These are phyloP conservation scores for Prunella vulgaris DNA, from an alignment of 257 asterid species.

Conservation along the genomic window DNA sequence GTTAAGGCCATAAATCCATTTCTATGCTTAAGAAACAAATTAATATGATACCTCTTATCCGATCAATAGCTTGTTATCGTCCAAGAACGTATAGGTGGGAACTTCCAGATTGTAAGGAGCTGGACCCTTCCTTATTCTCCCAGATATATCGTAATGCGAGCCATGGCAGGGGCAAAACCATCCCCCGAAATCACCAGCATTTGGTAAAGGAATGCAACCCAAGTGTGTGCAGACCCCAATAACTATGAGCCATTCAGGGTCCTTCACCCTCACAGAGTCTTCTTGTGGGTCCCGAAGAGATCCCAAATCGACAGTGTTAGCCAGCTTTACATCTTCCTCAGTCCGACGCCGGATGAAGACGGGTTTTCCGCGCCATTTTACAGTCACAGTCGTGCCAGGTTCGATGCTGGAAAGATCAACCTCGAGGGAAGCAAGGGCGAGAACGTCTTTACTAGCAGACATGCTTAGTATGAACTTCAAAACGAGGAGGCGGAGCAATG, in stretches of 20 bases:
- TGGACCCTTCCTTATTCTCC: slow-evolving; percentile 73
- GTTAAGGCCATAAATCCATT: neutral
- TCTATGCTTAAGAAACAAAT: neutral
- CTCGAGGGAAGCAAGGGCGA: slow-evolving; percentile 66
- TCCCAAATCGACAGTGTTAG: slow-evolving; percentile 49
- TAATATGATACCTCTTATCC: slow-evolving; percentile 30
- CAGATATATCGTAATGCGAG: slow-evolving; percentile 65
- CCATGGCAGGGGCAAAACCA: slow-evolving; percentile 85
- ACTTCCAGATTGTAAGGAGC: slow-evolving; percentile 70
- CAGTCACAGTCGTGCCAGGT: slow-evolving; percentile 61
- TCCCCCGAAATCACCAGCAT: slow-evolving; percentile 80
- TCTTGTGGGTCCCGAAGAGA: slow-evolving; percentile 70
- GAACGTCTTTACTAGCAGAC: slow-evolving; percentile 72
- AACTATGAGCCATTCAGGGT: slow-evolving; percentile 65
- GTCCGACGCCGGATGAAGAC: slow-evolving; percentile 64
- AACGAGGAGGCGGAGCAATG: slow-evolving; percentile 53
- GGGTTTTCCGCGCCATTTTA: slow-evolving; percentile 78
- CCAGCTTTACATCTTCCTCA: slow-evolving; percentile 51
- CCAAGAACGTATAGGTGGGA: slow-evolving; percentile 57
- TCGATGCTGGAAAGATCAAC: slow-evolving; percentile 60
- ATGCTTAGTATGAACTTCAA: slow-evolving; percentile 62
- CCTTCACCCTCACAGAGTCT: slow-evolving; percentile 57
- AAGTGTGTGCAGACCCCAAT: slow-evolving; percentile 66
- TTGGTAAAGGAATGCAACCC: slow-evolving; percentile 71
- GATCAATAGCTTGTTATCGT: slow-evolving; percentile 50